A percentile compares a stretch with the other conserved stretches of the same genome.
Evolutionary conservation across 257 asterid genomes (phyloP).

Genomic region (Lantana camara): DNA sequence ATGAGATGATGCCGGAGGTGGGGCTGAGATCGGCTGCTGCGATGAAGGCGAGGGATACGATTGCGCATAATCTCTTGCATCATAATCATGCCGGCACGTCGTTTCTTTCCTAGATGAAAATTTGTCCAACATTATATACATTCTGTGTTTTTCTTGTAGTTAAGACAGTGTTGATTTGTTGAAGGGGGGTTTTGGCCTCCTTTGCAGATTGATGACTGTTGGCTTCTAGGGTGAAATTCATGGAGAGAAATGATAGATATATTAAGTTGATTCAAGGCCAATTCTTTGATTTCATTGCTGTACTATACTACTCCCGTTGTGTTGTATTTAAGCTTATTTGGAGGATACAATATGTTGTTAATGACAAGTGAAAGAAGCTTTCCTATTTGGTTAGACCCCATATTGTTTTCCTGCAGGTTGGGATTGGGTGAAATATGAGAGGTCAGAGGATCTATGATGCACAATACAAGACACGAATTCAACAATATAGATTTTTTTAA

Average conservation of each 20-base stretch:
- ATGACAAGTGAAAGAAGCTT: no score
- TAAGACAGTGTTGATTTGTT: background rate
- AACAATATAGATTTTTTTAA: no score
- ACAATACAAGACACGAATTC: no score
- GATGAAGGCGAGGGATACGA: constrained; percentile 45
- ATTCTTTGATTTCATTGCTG: constrained; percentile 31
- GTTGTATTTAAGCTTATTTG: no score
- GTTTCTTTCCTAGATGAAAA: constrained; percentile 21
- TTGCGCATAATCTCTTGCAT: constrained; percentile 50
- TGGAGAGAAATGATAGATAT: constrained; percentile 20
- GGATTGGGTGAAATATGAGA: background rate
- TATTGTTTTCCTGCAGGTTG: background rate
- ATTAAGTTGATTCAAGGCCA: constrained; percentile 28
- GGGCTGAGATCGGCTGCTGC: constrained; percentile 42
- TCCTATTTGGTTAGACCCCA: no score
- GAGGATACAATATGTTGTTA: no score
- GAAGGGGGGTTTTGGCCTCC: background rate
- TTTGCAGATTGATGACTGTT: constrained; percentile 10
- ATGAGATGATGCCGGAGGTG: constrained; percentile 44
- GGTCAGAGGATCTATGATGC: no score
- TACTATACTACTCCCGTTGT: background rate
- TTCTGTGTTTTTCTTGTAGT: constrained; percentile 12
- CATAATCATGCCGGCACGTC: constrained; percentile 56
- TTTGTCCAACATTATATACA: no score
- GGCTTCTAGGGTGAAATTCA: constrained; percentile 9